phyloP scores from a whole-genome alignment of 2,329 filamentous ascomycete genomes.

The Zymoseptoria brevis region DNA sequence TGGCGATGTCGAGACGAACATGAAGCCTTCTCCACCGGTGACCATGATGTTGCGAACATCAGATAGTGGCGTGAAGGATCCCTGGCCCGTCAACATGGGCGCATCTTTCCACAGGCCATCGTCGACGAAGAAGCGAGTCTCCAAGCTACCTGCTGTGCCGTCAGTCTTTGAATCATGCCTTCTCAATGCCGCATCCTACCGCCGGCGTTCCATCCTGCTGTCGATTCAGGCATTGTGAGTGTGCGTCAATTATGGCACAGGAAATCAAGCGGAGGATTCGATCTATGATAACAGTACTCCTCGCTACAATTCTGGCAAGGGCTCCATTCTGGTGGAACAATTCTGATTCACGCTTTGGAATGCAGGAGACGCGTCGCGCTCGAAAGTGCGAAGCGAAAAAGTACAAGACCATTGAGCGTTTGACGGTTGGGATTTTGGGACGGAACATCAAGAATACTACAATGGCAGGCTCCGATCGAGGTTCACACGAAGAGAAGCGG shows the following conservation, averaged over 20 bases:
- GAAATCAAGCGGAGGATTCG: background rate
- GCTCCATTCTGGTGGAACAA: background rate
- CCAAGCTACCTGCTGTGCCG: conserved; percentile 26
- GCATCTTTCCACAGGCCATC: conserved; percentile 63
- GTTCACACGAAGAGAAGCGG: conserved; percentile 6
- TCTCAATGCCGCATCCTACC: conserved; percentile 5
- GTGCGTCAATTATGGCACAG: background rate
- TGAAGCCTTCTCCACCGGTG: conserved; percentile 78
- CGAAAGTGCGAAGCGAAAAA: conserved; percentile 1
- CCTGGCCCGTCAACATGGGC: conserved; percentile 60
- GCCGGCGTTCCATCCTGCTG: conserved; percentile 11
- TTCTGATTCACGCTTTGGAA: conserved; percentile 4
- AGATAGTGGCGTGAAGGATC: conserved; percentile 59
- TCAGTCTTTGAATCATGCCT: background rate
- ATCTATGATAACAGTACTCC: background rate
- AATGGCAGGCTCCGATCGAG: background rate
- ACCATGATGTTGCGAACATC: conserved; percentile 75
- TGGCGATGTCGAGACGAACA: no score
- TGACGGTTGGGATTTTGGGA: background rate
- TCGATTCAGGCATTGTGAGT: conserved; percentile 10
- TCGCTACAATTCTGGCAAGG: background rate
- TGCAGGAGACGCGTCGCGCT: conserved; percentile 8
- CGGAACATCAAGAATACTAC: background rate
- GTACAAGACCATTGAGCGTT: background rate
- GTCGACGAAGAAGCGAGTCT: conserved; percentile 40